Evolutionary conservation across 2,329 filamentous ascomycete species (phyloP).

Genomic region (Podosphaera xanthii): DNA sequence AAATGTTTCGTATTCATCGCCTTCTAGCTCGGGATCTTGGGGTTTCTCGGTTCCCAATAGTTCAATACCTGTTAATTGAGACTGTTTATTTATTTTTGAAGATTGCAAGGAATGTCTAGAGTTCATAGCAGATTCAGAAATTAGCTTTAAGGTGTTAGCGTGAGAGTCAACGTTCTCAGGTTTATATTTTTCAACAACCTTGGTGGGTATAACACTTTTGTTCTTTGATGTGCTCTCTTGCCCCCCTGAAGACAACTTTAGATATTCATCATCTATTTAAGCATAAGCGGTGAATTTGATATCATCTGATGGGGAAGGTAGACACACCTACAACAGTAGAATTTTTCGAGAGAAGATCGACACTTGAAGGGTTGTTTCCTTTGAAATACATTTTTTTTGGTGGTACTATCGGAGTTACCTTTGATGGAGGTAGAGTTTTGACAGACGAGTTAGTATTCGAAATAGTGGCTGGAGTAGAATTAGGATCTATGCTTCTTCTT

Average conservation of each 20-base stretch:
- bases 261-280: neutral
- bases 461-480: neutral
- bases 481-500: neutral
- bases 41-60: neutral
- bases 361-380: neutral
- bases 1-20: constrained; percentile 3
- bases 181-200: neutral
- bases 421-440: neutral
- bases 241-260: neutral
- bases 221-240: neutral
- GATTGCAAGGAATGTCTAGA: neutral
- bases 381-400: neutral
- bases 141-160: neutral
- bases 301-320: neutral
- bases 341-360: too few species aligned
- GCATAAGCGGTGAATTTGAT: neutral
- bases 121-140: neutral
- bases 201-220: neutral
- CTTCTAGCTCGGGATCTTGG: neutral
- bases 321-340: neutral
- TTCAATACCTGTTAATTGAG: constrained; percentile 2
- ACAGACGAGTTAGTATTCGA: neutral
- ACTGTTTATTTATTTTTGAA: neutral
- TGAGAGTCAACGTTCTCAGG: neutral
- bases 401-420: neutral